phyloP scores from a whole-genome alignment of 768 basidiomycete genomes.

The Naematelia encephala region DNA sequence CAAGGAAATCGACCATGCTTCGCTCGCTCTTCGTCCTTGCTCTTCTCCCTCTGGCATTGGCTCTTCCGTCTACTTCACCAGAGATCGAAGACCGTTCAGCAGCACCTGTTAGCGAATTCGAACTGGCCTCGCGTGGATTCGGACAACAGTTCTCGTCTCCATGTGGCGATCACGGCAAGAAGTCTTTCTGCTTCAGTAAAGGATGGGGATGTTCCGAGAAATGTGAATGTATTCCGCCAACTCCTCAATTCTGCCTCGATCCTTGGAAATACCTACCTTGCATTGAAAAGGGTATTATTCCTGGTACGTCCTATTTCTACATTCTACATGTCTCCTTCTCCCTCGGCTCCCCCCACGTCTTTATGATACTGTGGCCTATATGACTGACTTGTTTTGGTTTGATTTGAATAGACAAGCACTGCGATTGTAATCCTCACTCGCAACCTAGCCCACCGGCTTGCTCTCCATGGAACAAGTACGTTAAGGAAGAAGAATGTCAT shows the following conservation, averaged over 20 bases:
- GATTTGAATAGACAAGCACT: not conserved
- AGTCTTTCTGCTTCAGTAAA: not conserved
- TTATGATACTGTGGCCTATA: too few relatives aligned
- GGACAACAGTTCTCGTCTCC: not conserved
- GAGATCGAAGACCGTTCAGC: not conserved
- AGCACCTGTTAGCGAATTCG: not conserved
- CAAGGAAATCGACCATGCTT: not conserved
- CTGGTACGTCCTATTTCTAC: not conserved
- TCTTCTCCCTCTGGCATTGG: not conserved
- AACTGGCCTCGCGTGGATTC: not conserved
- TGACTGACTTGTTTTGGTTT: too few relatives aligned
- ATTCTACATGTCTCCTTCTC: too few relatives aligned
- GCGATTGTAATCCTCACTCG: not conserved
- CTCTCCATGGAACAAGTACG: not conserved
- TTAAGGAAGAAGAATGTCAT: not conserved
- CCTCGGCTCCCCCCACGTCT: too few relatives aligned
- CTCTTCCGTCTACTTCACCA: not conserved
- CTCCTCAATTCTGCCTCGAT: not conserved
- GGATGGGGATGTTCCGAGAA: not conserved
- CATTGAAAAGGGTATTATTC: not conserved
- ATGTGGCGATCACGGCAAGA: not conserved
- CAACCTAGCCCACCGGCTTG: not conserved
- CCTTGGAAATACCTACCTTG: not conserved
- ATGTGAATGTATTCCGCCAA: not conserved
- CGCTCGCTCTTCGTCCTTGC: not conserved